Evolutionary conservation across 768 basidiomycete species (phyloP), one percentile per base, ranked within the genome.

Genomic region (Tylopilus balloui): DNA sequence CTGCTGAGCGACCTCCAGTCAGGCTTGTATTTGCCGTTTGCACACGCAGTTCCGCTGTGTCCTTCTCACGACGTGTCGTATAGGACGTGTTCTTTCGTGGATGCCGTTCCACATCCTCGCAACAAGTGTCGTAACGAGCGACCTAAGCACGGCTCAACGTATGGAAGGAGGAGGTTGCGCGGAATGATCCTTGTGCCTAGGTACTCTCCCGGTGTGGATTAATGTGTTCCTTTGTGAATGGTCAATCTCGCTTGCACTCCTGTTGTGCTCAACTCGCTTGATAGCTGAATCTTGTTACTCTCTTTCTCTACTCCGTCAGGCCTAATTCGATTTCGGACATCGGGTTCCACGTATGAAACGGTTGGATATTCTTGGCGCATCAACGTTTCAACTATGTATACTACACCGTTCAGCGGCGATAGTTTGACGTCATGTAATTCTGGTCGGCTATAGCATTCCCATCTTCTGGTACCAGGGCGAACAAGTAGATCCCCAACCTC

Each of bases 51-150:
- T 21, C 23, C 15, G n/a, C 42, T 19, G 14, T 40, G 37, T 23
- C 43, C 46, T 53, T 50, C 51, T 59, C 23, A 62, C 38, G 21
- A 19, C 28, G 53, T 42, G 39, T 50, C 42, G 11, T 39, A 51
- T 42, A 57, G 69, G 60, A 56, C 52, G 51, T 48, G 51, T 61
- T 59, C 62, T 69, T 58, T 59, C 68, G 72, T 63, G 65, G 83
- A 84, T 76, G 71, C 72, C 74, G 64, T 76, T 80, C 73, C 62
- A 63, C 82, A 78, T 73, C 81, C 79, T 75, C 71, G 52, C 81
- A 84, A 81, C 70, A 84, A 80, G 77, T 80, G 78, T 79, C 73
- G 81, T 79, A 81, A 77, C 81, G 80, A 79, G 76, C 77, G 77
- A 71, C 75, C 81, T 76, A 82, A 82, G 83, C 71, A 78, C 75